These are phyloP conservation scores for Rhizopogon salebrosus DNA, from an alignment of 768 basidiomycete species.

Conservation along the genomic window DNA sequence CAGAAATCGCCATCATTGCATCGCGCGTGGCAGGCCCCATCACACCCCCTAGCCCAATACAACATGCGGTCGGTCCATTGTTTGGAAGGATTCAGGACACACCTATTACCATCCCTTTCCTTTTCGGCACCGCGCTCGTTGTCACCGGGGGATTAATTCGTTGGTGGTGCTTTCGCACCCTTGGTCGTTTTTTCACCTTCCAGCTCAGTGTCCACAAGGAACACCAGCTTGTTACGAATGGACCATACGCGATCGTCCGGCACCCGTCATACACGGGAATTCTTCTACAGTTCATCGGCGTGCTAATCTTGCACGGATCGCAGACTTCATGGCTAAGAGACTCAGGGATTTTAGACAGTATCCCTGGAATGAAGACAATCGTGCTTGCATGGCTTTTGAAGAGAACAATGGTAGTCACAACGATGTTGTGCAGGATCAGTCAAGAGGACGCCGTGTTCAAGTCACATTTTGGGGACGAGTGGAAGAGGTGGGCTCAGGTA, in stretches of 20 bases:
- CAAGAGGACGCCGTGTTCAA: conserved; percentile 30
- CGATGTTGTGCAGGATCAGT: conserved; percentile 1
- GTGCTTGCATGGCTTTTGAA: neutral
- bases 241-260: conserved; percentile 25
- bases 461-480: conserved; percentile 27
- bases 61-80: neutral
- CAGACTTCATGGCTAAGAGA: conserved; percentile 11
- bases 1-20: neutral
- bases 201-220: conserved; percentile 16
- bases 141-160: conserved; percentile 18
- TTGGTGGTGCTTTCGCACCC: conserved; percentile 17
- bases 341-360: conserved; percentile 6
- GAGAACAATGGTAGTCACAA: neutral
- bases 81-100: neutral
- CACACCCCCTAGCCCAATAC: neutral
- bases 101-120: conserved; percentile 8
- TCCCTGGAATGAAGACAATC: conserved; percentile 1
- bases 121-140: conserved; percentile 14
- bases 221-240: conserved; percentile 23
- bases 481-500: conserved; percentile 25
- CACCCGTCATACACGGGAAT: conserved; percentile 26
- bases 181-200: conserved; percentile 26
- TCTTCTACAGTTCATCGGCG: conserved; percentile 6
- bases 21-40: neutral
- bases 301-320: conserved; percentile 1